Conservation (phyloP, 2,329 filamentous ascomycete species). For the Colletotrichum tropicicola region DNA sequence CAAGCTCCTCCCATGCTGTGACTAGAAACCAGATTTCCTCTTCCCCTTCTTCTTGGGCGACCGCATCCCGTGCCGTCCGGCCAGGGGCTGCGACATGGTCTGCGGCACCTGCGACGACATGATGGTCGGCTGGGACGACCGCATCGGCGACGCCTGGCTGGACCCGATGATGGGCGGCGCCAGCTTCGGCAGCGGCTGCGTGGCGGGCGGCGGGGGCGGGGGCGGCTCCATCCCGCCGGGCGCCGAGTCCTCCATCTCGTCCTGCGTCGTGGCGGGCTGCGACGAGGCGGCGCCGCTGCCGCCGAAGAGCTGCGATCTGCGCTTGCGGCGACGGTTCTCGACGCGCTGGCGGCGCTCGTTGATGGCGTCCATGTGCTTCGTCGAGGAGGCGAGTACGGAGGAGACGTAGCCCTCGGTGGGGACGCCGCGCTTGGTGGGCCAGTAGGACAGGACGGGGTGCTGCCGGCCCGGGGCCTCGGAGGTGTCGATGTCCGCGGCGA, state of each 20-base stretch:
- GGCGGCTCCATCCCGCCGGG: neutral
- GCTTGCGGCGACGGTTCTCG: constrained; percentile 33
- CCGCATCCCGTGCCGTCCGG: constrained; percentile 57
- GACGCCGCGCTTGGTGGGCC: constrained; percentile 48
- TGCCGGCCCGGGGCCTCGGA: constrained; percentile 10
- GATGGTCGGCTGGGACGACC: constrained; percentile 13
- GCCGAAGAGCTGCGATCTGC: constrained; percentile 19
- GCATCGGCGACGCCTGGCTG: constrained; percentile 13
- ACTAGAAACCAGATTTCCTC: constrained; percentile 25
- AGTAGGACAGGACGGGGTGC: constrained; percentile 44
- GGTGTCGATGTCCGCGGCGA: constrained; percentile 12
- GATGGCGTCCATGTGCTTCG: constrained; percentile 44
- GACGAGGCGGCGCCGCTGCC: neutral
- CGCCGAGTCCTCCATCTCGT: constrained; percentile 21
- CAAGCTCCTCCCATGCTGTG: neutral
- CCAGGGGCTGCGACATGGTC: constrained; percentile 56
- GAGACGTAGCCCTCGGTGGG: constrained; percentile 47
- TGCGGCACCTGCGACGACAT: constrained; percentile 35
- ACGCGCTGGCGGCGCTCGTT: constrained; percentile 43
- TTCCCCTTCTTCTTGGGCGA: constrained; percentile 45
- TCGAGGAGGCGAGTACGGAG: constrained; percentile 45
- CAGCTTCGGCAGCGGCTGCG: constrained; percentile 18
- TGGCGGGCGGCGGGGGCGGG: too few species aligned
- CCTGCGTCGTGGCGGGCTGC: constrained; percentile 8
- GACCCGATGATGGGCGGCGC: constrained; percentile 16